Evolutionary conservation across 2,329 filamentous ascomycete genomes (phyloP).

Genomic region (Hyphodiscus sp.): DNA sequence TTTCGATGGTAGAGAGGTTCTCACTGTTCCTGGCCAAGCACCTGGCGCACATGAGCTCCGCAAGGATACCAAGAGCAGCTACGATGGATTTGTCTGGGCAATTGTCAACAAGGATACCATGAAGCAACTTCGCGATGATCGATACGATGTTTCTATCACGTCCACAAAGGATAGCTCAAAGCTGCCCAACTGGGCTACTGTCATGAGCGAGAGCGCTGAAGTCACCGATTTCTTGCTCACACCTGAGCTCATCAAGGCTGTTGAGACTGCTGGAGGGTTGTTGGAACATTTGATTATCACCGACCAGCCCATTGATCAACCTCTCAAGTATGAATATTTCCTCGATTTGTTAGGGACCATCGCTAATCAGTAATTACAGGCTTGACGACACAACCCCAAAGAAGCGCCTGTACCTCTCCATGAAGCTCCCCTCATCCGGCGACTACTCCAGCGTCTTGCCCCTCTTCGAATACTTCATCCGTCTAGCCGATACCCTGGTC

Average conservation of each 20-base stretch:
- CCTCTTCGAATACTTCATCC: slow-evolving; percentile 75
- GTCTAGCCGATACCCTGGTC: slow-evolving; percentile 77
- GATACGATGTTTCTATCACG: slow-evolving; percentile 91
- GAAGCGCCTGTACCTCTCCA: slow-evolving; percentile 78
- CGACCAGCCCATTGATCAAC: slow-evolving; percentile 85
- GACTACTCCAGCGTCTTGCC: slow-evolving; percentile 63
- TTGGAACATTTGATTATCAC: slow-evolving; percentile 85
- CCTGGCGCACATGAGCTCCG: slow-evolving; percentile 53
- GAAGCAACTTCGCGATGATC: slow-evolving; percentile 82
- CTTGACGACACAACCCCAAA: slow-evolving; percentile 76
- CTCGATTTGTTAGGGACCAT: background rate
- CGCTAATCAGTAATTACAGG: slow-evolving; percentile 36
- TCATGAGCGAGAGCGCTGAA: slow-evolving; percentile 97
- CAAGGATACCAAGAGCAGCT: slow-evolving; percentile 57
- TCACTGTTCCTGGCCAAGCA: slow-evolving; percentile 59
- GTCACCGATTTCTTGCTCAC: slow-evolving; percentile 84
- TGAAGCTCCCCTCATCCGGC: slow-evolving; percentile 59
- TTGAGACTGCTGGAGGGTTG: slow-evolving; percentile 69
- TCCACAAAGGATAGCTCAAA: slow-evolving; percentile 88
- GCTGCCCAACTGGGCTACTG: slow-evolving; percentile 80
- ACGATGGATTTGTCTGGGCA: slow-evolving; percentile 90
- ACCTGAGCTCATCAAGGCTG: slow-evolving; percentile 74
- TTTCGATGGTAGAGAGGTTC: slow-evolving; percentile 86
- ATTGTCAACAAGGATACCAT: slow-evolving; percentile 93
- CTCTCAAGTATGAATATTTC: slow-evolving; percentile 59